Evolutionary conservation across 768 basidiomycete genomes (phyloP), one percentile per base, ranked within the genome.

Genomic region (Crepidotus variabilis): DNA sequence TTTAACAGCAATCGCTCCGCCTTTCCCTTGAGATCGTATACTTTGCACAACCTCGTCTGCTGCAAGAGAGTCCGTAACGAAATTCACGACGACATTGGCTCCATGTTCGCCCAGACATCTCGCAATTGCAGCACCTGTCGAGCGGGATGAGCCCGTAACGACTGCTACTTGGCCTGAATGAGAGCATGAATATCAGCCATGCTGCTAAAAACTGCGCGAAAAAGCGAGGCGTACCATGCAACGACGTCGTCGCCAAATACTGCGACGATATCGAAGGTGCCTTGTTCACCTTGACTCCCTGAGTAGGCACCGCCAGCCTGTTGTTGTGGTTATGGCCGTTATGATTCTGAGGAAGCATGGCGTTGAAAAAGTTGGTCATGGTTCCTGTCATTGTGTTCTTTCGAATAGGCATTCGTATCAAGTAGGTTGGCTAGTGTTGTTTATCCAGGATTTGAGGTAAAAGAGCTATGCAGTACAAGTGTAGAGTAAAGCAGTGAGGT

Each of bases 121-220:
- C 2, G 82, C 83, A 54, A 84, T 76, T 13, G 80, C 75, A 0
- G 83, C 84, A 35, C 84, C 85, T 23, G 83, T 85, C 16, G 76
- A 78, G 10, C 82, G 78, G 13, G 84, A 84, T 6, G 83, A 83
- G 28, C 84, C 83, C 16, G 84, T 85, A 39, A 85, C 77, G 48
- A 85, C 67, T n/a, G 80, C 80, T n/a, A 80, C 73, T 68, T 80
- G 82, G 18, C 77, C 79, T 74, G 56, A 16, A 48, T 60, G 9
- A 22, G 22, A 9, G 23, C 24, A 23, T 36, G 16, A 43, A 49
- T 43, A 43, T 3, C 24, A 33, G 24, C 2, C 2, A 43, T 23
- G 35, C 43, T 10, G 20, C 10, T 28, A 1, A 11, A 34, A 43
- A 32, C 49, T 21, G 36, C n/a, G 13, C 24, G 10, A 20, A 45